Conservation (phyloP, 2,329 filamentous ascomycete species). For the Venturia nashicola region DNA sequence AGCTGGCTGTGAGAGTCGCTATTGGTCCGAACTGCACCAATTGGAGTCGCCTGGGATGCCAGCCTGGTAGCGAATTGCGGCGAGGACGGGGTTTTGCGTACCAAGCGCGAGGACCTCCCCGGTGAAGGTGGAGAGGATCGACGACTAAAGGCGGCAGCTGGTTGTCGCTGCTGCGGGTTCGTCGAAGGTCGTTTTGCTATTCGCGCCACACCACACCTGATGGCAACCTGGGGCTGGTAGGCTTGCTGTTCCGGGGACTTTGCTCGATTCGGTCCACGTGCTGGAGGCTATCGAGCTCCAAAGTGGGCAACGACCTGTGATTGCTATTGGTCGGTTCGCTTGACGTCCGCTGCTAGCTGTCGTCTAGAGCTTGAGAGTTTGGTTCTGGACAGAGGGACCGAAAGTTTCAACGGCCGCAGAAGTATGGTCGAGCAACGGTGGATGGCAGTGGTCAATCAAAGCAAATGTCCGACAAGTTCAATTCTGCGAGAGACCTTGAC, state of each 20-base stretch:
- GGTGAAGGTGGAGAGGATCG: background rate
- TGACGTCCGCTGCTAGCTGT: background rate
- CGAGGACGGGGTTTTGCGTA: background rate
- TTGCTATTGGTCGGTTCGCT: background rate
- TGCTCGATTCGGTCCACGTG: constrained; percentile 1
- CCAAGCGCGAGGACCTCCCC: background rate
- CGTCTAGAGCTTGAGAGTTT: background rate
- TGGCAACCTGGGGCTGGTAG: background rate
- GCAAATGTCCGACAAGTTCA: background rate
- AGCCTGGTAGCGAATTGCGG: background rate
- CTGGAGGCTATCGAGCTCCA: background rate
- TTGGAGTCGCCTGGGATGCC: background rate
- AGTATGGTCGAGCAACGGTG: background rate
- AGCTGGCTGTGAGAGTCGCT: background rate
- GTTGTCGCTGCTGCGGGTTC: background rate
- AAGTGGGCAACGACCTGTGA: background rate
- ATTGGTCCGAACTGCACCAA: constrained; percentile 2
- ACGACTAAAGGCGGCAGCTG: constrained; percentile 7
- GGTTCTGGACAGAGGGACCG: background rate
- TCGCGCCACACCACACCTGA: background rate
- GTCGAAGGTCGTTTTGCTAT: background rate
- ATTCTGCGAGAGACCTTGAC: background rate
- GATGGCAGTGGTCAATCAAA: background rate
- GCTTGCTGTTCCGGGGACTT: background rate
- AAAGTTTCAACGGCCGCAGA: background rate